phyloP scores from a whole-genome alignment of 768 basidiomycete genomes.

The Tricholoma matsutake region DNA sequence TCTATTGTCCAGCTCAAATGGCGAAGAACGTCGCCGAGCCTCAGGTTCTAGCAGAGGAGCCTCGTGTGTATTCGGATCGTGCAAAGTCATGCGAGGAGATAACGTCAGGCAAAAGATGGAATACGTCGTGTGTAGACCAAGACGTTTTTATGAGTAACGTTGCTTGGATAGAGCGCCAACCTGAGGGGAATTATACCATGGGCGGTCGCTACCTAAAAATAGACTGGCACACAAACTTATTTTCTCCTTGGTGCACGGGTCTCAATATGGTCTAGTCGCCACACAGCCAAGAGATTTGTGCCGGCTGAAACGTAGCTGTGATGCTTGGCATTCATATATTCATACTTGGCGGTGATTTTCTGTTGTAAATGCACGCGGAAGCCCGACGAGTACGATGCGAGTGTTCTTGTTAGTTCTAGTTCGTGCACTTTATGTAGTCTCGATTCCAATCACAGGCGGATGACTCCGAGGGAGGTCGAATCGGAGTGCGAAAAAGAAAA shows the following conservation, averaged over 20 bases:
- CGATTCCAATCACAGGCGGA: no score
- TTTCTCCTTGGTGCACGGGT: background rate
- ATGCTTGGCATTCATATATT: background rate
- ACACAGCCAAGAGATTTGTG: background rate
- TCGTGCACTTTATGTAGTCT: no score
- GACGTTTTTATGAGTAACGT: background rate
- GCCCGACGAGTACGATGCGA: no score
- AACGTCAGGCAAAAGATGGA: background rate
- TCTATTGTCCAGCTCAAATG: background rate
- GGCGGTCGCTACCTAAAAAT: background rate
- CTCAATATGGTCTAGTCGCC: background rate
- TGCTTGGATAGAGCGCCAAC: no score
- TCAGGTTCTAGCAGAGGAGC: background rate
- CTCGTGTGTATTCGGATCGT: background rate
- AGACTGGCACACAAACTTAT: background rate
- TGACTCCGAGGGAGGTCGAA: no score
- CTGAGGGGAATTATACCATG: background rate
- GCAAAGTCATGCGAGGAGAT: background rate
- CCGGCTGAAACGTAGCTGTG: background rate
- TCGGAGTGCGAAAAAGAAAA: no score
- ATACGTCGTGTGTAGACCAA: background rate
- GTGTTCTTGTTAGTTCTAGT: no score
- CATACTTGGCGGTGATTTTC: no score
- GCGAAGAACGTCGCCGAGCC: background rate
- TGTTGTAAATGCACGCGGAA: no score